Percentiles rank a stretch among this genome's conserved stretches.
Evolutionary conservation across 495 filamentous ascomycete genomes (phyloP).

Genomic region (Xylaria cubensis): DNA sequence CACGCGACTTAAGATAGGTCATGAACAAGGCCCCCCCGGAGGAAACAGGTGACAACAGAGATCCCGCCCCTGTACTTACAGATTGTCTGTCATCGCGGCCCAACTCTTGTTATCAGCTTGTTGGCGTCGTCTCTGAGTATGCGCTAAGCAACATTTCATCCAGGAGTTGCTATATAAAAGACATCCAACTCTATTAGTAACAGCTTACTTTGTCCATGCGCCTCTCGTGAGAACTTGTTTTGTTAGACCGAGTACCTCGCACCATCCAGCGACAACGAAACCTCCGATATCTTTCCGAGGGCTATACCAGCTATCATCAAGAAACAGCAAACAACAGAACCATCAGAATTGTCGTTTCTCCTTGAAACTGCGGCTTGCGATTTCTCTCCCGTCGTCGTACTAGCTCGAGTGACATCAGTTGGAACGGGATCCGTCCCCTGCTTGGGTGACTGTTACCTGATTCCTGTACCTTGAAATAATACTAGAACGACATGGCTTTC

Average conservation of each 20-base stretch:
- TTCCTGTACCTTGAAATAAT: neutral
- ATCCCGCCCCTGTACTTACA: neutral
- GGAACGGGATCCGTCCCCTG: constrained; percentile 31
- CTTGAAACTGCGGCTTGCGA: neutral
- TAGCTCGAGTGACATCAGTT: constrained; percentile 17
- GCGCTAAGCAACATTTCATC: neutral
- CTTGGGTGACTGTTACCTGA: constrained; percentile 33
- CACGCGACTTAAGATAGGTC: constrained; percentile 23
- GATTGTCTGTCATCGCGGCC: neutral
- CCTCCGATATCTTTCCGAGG: constrained; percentile 13
- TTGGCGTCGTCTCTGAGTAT: neutral
- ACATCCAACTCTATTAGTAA: neutral
- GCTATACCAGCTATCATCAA: neutral
- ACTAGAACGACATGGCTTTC: constrained; percentile 72
- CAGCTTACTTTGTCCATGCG: constrained; percentile 1
- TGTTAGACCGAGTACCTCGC: neutral
- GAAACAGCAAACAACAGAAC: neutral
- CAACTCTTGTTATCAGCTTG: neutral
- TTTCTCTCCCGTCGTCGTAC: neutral
- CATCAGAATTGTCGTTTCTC: neutral
- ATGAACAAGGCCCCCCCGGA: neutral
- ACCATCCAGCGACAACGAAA: neutral
- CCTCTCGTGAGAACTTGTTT: neutral
- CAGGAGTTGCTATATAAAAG: neutral
- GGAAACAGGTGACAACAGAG: constrained; percentile 15